A percentile compares a stretch with the other conserved stretches of the same genome.
phyloP scores from a whole-genome alignment of 2,329 filamentous ascomycete genomes.

The Botrytis tulipae region DNA sequence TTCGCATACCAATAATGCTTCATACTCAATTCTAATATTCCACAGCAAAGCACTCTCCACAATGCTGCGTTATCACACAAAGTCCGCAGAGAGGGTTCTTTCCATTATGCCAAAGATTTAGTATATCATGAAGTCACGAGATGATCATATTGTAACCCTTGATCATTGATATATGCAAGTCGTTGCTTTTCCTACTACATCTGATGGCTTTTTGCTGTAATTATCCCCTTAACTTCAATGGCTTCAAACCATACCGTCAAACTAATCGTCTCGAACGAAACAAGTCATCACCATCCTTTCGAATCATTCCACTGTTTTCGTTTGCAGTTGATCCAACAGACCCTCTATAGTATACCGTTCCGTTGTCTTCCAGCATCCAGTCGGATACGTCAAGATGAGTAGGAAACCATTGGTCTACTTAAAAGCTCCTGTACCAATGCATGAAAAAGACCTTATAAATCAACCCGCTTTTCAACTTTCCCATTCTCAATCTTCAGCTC shows the following conservation, averaged over 20 bases:
- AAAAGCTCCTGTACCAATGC: not conserved
- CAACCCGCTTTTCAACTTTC: not conserved
- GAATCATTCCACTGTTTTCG: too few species aligned
- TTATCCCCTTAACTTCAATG: too few species aligned
- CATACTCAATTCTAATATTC: not conserved
- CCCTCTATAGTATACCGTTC: not conserved
- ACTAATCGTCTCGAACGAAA: not conserved
- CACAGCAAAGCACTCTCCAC: not conserved
- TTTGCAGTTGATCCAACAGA: not conserved
- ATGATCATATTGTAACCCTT: not conserved
- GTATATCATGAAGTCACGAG: not conserved
- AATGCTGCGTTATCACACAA: not conserved
- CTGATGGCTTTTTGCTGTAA: not conserved
- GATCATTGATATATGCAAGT: not conserved
- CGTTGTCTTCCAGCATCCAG: not conserved
- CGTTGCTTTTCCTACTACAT: not conserved
- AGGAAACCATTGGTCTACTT: not conserved
- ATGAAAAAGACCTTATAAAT: not conserved
- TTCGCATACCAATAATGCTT: not conserved
- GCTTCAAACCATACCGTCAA: not conserved
- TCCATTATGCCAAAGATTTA: not conserved
- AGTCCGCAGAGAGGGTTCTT: not conserved
- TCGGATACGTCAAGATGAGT: not conserved
- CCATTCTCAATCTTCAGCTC: constrained; percentile 13
- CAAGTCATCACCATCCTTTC: too few species aligned